Base-by-base conservation (phyloP, 495 filamentous ascomycete genomes). In the Penicillium flavigenum region DNA sequence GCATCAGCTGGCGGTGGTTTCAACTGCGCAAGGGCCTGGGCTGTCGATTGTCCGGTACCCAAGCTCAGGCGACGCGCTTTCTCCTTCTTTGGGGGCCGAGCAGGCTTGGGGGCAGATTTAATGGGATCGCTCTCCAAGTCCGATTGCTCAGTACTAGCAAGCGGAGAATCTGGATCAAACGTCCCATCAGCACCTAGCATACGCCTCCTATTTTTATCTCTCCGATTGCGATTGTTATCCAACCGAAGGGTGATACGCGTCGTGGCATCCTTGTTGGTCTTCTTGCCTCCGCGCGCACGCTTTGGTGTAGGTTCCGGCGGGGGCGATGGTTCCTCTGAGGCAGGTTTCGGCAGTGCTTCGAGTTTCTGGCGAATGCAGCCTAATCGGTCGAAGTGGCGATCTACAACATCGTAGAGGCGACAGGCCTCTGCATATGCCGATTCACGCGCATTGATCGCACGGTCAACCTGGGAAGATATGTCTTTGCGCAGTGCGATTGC, bases 291-390 rank as follows among this genome's bases (percentile, higher is more conserved):
- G 58, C 73, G 83, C 17, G 77, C 75, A 34, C 84, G 83, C 53
- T 79, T 79, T 54, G 76, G 66, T 62, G 86, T 80, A 31, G 69
- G 56, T 14, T 77, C 68, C 16, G 80, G 79, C 6, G 72, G 72
- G 3, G 86, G 84, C 0, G 85, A 83, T 26, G 87, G 84, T 58
- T 89, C 88, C 54, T 81, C 77, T n/a, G 86, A 87, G 6, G 84
- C 78, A 4, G 88, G 89, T 61, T 85, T 82, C 10, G 83, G 85
- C 62, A 97, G 85, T 1, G 84, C 83, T 61, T 91, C 78, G 14
- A 98, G 84, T 73, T 96, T 96, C 51, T 83, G 77, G 8, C 86
- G 84, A 60, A 98, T 96, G 41, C 82, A 87, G 57, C 79, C 84
- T 51, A 91, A 76, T 27, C 91, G 86, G 63, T 83, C 85, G 65